Base-by-base conservation (phyloP, 495 filamentous ascomycete species). In the Aspergillus olivimuriae region DNA sequence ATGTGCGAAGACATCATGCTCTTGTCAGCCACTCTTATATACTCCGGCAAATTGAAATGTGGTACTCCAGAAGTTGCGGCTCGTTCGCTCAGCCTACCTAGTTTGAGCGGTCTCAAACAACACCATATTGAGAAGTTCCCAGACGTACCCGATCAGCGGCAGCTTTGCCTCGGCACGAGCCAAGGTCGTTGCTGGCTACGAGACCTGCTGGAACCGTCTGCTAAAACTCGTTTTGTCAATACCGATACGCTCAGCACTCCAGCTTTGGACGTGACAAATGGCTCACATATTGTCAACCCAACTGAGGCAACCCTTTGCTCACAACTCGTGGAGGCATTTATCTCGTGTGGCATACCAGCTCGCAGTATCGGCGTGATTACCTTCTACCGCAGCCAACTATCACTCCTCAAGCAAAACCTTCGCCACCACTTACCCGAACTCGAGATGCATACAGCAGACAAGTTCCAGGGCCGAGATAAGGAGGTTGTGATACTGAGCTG, bases 1-100 rank as follows among this genome's bases (percentile, higher is more conserved):
- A 98, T 98, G 92, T 94, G 87, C 55, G 83, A 89, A 36, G 91
- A 97, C 22, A 84, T 98, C 41, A 97, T 97, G 92, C 75, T 80
- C 10, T 76, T 98, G 18, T 89, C 87, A 41, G 97, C 96, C 66
- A 86, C 77, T 4, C 80, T 98, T 20, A 95, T 98, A 57, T 98
- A 98, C 63, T 74, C 82, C 15, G 89, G 90, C 11, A 75, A 81
- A 4, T 75, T 98, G 7, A 94, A 92, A 59, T 98, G 92, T 54
- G 92, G 92, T 6, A 92, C 80, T 10, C 67, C 80, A 39, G 71
- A 77, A 35, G 82, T 95, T 6, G 87, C 90, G 21, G 62, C 70
- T 18, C 78, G 80, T 23, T 68, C 67, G n/a, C 61, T 88, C 15
- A 44, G 56, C 4, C 63, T 87, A 22, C 80, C 80, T 0, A 73